A percentile compares a stretch with the other conserved stretches of the same genome.
Evolutionary conservation across 2,329 filamentous ascomycete species (phyloP).

Genomic region (Aspergillus japonicus): DNA sequence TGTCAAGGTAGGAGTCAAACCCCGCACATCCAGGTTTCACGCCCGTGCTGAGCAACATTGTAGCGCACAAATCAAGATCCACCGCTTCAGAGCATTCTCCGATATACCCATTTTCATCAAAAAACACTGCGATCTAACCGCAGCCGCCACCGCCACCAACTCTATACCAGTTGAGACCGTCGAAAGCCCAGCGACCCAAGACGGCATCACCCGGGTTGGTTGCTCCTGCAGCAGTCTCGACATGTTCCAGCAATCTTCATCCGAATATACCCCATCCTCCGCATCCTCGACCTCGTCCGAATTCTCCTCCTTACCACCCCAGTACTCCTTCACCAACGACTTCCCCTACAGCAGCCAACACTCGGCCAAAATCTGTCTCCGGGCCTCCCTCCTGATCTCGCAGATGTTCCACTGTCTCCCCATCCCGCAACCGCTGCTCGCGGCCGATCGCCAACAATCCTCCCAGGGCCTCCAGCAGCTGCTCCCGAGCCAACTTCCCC

Average conservation of each 20-base stretch:
- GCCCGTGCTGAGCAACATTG: constrained; percentile 9
- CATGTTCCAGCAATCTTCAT: constrained; percentile 28
- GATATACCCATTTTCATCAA: constrained; percentile 49
- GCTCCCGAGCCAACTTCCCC: constrained; percentile 30
- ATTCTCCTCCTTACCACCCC: constrained; percentile 26
- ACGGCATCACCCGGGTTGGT: constrained; percentile 28
- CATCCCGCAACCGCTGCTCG: constrained; percentile 32
- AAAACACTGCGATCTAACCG: constrained; percentile 45
- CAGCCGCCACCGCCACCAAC: constrained; percentile 25
- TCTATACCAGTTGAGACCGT: constrained; percentile 3
- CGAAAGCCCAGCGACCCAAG: constrained; percentile 14
- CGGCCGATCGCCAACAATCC: constrained; percentile 13
- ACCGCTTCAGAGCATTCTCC: constrained; percentile 48
- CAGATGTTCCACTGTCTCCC: constrained; percentile 43
- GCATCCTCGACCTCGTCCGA: constrained; percentile 35
- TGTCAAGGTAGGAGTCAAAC: constrained; percentile 37
- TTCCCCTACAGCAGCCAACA: constrained; percentile 45
- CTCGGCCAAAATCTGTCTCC: constrained; percentile 43
- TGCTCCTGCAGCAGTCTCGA: constrained; percentile 36
- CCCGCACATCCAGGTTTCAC: neutral
- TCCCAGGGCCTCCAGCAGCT: constrained; percentile 17
- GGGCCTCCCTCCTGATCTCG: constrained; percentile 42
- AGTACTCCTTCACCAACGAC: constrained; percentile 32
- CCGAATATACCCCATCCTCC: constrained; percentile 35
- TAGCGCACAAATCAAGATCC: constrained; percentile 47